Evolutionary conservation across 371 early-diverging fungal species (phyloP).

Genomic region (Rhizopus arrhizus): DNA sequence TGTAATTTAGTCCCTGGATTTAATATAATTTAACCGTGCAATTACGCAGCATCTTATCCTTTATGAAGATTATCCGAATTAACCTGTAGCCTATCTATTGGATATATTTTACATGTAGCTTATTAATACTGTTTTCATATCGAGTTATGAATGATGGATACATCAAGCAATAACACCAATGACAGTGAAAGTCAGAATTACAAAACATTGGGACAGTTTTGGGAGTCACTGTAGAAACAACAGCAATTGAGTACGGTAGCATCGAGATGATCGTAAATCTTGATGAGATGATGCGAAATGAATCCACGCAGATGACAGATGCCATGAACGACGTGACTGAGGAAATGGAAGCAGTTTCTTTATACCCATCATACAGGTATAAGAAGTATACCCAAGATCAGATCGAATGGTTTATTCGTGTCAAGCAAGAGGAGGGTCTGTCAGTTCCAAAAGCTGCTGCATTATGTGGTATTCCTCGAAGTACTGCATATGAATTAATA

Average conservation of each 20-base stretch:
- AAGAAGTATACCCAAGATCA: constrained; percentile 12
- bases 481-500: constrained; percentile 1
- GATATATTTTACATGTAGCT: no score
- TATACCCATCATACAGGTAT: constrained; percentile 1
- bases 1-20: no score
- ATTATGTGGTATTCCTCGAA: constrained; percentile 12
- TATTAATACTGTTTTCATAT: no score
- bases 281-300: constrained; percentile 1
- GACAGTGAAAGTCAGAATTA: no score
- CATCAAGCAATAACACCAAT: no score
- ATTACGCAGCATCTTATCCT: no score
- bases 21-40: no score
- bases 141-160: no score
- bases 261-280: constrained; percentile 1
- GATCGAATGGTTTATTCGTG: constrained; percentile 8
- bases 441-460: constrained; percentile 14
- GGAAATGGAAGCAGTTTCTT: constrained; percentile 87
- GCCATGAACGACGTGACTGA: constrained; percentile 89
- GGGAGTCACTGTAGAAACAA: no score
- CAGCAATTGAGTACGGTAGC: neutral
- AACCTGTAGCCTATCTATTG: no score
- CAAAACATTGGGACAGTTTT: no score
- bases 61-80: no score
- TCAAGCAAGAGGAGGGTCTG: constrained; percentile 14
- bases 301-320: constrained; percentile 52